Percentiles rank a stretch among this genome's conserved stretches.
These are phyloP conservation scores for Lasiodiplodia theobromae DNA, from an alignment of 2,329 filamentous ascomycete species.

Conservation along the genomic window DNA sequence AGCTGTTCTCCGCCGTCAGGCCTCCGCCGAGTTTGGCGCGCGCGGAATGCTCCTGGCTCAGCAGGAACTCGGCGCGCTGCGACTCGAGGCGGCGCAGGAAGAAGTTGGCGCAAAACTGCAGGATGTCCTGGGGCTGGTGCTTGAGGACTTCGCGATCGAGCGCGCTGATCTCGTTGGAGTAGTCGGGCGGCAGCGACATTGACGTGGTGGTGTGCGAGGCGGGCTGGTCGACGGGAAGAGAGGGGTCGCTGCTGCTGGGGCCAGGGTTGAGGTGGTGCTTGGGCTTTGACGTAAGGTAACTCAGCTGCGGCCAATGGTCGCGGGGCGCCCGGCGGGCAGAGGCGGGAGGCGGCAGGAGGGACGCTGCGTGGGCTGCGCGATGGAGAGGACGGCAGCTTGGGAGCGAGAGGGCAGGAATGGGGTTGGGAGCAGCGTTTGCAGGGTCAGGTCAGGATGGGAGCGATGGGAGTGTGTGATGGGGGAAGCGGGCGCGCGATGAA, in stretches of 20 bases:
- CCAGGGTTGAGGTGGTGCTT: conserved; percentile 29
- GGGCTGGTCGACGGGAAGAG: conserved; percentile 23
- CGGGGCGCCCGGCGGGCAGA: conserved; percentile 25
- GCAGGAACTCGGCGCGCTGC: conserved; percentile 66
- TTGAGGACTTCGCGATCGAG: conserved; percentile 68
- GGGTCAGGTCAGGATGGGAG: conserved; percentile 25
- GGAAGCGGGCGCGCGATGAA: conserved; percentile 27
- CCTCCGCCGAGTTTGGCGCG: conserved; percentile 41
- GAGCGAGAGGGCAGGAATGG: neutral
- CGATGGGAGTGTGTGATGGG: conserved; percentile 25
- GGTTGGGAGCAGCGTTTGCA: conserved; percentile 9
- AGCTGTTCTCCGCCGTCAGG: conserved; percentile 73
- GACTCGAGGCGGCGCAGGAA: conserved; percentile 70
- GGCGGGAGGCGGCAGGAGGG: conserved; percentile 13
- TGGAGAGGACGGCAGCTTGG: neutral
- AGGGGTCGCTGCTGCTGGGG: conserved; percentile 30
- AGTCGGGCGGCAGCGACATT: conserved; percentile 52
- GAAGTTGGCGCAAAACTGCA: conserved; percentile 75
- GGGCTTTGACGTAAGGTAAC: conserved; percentile 30
- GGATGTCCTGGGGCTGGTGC: conserved; percentile 67
- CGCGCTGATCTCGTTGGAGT: conserved; percentile 66
- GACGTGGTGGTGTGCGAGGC: conserved; percentile 17
- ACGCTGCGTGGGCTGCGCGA: neutral
- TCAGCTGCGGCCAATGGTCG: conserved; percentile 24
- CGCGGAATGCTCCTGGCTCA: conserved; percentile 55